A percentile compares a stretch with the other conserved stretches of the same genome.
Conservation (phyloP, 2,329 filamentous ascomycete genomes). For the Aspergillus fructus region DNA sequence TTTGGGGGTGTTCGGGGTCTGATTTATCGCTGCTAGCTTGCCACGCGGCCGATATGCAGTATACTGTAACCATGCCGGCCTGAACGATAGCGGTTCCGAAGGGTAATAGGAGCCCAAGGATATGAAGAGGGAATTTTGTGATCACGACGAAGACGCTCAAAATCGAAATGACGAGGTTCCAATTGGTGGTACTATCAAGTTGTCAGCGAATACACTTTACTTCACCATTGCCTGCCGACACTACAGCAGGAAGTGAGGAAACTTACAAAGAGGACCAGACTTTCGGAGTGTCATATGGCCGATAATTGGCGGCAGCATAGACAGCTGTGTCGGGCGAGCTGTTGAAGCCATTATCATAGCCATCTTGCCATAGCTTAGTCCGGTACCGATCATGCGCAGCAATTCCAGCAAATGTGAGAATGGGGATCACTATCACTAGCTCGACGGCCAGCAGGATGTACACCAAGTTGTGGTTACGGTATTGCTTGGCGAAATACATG, state of each 20-base stretch:
- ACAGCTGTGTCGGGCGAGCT: constrained; percentile 56
- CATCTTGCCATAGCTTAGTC: constrained; percentile 62
- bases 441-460: constrained; percentile 55
- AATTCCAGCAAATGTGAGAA: constrained; percentile 61
- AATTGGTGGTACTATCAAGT: constrained; percentile 55
- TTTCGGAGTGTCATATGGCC: constrained; percentile 52
- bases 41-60: constrained; percentile 54
- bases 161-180: constrained; percentile 61
- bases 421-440: constrained; percentile 56
- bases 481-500: constrained; percentile 54
- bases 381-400: constrained; percentile 62
- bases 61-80: constrained; percentile 51
- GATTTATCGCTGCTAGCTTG: constrained; percentile 60
- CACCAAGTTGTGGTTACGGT: constrained; percentile 54
- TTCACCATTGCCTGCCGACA: background rate
- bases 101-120: constrained; percentile 58
- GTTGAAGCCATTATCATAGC: constrained; percentile 62
- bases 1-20: constrained; percentile 54
- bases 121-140: constrained; percentile 56
- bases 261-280: constrained; percentile 63
- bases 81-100: constrained; percentile 56
- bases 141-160: constrained; percentile 62
- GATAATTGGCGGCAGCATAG: constrained; percentile 61
- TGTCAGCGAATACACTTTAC: constrained; percentile 10
- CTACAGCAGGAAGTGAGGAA: background rate